Evolutionary conservation across 352 stramenopile species (phyloP).

Genomic region (Pythium volutum): DNA sequence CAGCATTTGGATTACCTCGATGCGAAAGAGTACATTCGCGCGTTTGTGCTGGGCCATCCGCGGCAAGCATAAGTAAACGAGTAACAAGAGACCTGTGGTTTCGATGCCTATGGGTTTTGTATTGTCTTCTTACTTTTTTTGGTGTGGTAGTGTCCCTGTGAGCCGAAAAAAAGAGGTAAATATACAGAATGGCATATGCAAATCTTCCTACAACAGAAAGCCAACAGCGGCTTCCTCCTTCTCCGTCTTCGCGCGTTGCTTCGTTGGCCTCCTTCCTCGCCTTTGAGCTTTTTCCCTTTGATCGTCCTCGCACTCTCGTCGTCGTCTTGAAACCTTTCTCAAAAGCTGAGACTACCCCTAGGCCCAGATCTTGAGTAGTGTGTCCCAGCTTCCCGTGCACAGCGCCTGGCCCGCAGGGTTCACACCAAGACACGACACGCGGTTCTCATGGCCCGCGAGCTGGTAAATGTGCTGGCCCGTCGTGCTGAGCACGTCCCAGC

Average conservation of each 20-base stretch:
- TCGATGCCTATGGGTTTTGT: not conserved
- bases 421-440: conserved; percentile 96
- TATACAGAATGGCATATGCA: conserved; percentile 18
- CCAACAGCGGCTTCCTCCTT: not conserved
- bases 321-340: no score
- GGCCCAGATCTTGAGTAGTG: conserved; percentile 96
- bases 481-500: conserved; percentile 95
- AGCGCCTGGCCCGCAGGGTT: conserved; percentile 94
- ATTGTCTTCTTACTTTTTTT: conserved; percentile 6
- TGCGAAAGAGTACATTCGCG: conserved; percentile 47
- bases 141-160: not conserved
- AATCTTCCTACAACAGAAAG: conserved; percentile 8
- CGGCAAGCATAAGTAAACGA: not conserved
- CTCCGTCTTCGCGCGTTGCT: not conserved
- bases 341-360: no score
- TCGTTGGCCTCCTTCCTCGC: not conserved
- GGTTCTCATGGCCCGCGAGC: conserved; percentile 94
- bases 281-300: not conserved
- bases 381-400: conserved; percentile 99
- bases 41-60: conserved; percentile 9
- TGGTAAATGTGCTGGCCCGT: conserved; percentile 90
- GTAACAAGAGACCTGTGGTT: no score
- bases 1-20: conserved; percentile 72
- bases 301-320: not conserved
- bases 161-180: not conserved